Evolutionary conservation across 257 asterid genomes (phyloP), one percentile per base, ranked within the genome.

Genomic region (Solanum bulbocastanum): DNA sequence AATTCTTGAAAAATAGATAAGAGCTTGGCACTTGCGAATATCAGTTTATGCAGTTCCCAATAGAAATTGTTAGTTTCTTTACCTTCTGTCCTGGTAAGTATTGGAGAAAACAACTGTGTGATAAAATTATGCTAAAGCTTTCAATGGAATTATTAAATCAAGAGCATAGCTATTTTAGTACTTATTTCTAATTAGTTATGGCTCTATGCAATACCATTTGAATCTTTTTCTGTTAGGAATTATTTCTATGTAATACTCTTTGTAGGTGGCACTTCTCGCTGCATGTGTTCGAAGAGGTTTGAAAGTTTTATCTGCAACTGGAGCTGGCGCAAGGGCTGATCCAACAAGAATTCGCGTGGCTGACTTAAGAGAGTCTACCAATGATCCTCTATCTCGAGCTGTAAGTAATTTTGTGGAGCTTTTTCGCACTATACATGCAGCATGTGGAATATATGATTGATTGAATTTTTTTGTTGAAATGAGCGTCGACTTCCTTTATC

Each of bases 271-370:
- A 66, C 99, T 96, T 93, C 99, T 97, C 87, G 98, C 97, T 91
- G 98, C 99, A 69, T 97, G 99, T 91, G 96, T 93, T 65, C 92
- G 93, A 66, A 93, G 98, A 91, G 98, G 99, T 86, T 91, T 97
- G 91, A 97, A 94, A 93, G 99, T 97, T 88, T 88, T 96, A 87
- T 97, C 98, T 42, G 99, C 98, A 78, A 97, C 99, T 44, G 99
- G 99, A 91, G 99, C 99, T 88, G 98, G 99, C 85, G 99, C 98
- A 87, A 94, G 98, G 90, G 96, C 98, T 89, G 98, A 97, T 92
- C 99, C 98, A 76, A 96, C 98, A 56, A 95, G 99, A 93, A 95
- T 97, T 86, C 96, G 98, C 81, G 96, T 96, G 42, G 98, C 98
- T 82, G 98, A 97, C 93, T 89, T 97, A 88, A 94, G 97, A 92